Conservation (phyloP, 371 early-diverging fungal genomes). For the Mucor plumbeus region DNA sequence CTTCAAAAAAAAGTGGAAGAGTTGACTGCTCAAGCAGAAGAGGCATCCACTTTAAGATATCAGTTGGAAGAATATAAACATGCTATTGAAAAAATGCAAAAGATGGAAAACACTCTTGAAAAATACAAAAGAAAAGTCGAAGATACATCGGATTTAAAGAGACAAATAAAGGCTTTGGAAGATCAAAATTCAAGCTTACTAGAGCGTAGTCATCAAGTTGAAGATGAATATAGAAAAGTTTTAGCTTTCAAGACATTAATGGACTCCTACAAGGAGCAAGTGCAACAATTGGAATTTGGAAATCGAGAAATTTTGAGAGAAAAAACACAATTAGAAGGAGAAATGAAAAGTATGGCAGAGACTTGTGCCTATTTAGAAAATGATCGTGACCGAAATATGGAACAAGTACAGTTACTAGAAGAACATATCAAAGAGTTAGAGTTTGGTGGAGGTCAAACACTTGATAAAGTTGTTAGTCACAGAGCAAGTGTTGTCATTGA, state of each 20-base stretch:
- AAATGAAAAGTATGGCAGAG: constrained; percentile 64
- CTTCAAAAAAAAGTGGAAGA: constrained; percentile 70
- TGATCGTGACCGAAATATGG: constrained; percentile 72
- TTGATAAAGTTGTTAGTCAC: constrained; percentile 43
- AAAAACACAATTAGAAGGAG: constrained; percentile 70
- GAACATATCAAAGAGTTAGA: constrained; percentile 86
- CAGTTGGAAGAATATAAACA: constrained; percentile 90
- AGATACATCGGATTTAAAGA: constrained; percentile 79
- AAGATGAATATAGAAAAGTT: constrained; percentile 88
- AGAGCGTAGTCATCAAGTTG: constrained; percentile 77
- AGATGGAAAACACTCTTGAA: constrained; percentile 85
- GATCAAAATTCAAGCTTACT: constrained; percentile 78
- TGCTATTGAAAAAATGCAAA: constrained; percentile 84
- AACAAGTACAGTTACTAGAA: constrained; percentile 80
- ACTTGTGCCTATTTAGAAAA: constrained; percentile 68
- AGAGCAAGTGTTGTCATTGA: constrained; percentile 48
- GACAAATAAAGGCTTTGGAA: constrained; percentile 82
- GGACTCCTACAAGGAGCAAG: constrained; percentile 88
- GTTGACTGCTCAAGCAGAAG: constrained; percentile 73
- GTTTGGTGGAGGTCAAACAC: constrained; percentile 46
- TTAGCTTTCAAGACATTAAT: constrained; percentile 77
- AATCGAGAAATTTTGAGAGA: constrained; percentile 70
- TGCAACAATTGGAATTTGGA: constrained; percentile 73
- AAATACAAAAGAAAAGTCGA: constrained; percentile 94
- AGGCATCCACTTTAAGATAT: constrained; percentile 74